Base-by-base conservation (phyloP, 768 basidiomycete species). In the Leccinum variicolor region DNA sequence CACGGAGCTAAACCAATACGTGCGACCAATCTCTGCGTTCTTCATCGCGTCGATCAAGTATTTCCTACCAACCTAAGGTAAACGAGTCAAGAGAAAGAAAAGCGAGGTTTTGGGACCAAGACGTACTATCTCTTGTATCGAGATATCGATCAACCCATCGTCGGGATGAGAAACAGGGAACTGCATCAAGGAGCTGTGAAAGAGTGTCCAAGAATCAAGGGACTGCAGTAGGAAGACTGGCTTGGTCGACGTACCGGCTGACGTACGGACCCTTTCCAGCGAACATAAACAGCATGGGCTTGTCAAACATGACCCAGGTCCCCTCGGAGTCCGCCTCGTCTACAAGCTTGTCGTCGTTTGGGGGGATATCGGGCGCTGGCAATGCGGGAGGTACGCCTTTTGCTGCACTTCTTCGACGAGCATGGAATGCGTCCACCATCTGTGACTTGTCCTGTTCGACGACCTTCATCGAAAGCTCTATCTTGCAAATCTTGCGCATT, bases 251-350 rank as follows among this genome's bases (percentile, higher is more conserved):
- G 55, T 64, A 86, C 87, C 84, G 77, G 53, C 78, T 81, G 43
- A 89, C 86, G 71, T 83, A 91, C 6, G 91, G 89, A 19, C 88
- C 87, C 71, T 91, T 87, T 6, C 92, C 91, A 6, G 86, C 89
- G 66, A 83, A 89, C 39, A 90, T 73, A 71, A 82, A 92, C 13
- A 87, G 63, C 25, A 91, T 68, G 13, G 89, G 86, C 56, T 85
- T 80, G 34, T 88, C 81, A 59, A 90, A 81, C 33, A 76, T 81
- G 45, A 82, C 79, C 92, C 92, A 92, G n/a, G 81, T 82, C 2
- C 85, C 70, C 36, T 81, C 76, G 3, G 79, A 70, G 21, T 73
- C 69, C 4, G 73, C 63, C 60, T 10, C 62, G 21, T 62, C 62
- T 3, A 21, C 26, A n/a, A 51, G 64, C 50, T 62, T 61, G 41